Evolutionary conservation across 805 yeast species (phyloP).

Genomic region (Candida incommunis): DNA sequence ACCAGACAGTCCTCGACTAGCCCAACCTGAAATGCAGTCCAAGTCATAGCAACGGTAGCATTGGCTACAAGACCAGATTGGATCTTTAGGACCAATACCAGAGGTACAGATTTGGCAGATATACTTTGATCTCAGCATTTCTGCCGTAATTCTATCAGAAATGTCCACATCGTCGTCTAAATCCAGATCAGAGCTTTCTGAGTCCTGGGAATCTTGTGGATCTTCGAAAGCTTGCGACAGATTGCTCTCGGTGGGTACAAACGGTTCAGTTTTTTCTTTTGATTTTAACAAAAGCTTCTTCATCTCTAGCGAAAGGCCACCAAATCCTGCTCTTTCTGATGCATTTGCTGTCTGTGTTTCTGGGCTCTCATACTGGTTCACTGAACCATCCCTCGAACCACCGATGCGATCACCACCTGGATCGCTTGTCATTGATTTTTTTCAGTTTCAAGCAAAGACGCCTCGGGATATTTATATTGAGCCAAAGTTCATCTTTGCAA

Average conservation of each 20-base stretch:
- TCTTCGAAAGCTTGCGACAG: not conserved
- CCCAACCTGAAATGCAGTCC: slow-evolving; percentile 78
- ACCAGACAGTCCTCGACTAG: slow-evolving; percentile 45
- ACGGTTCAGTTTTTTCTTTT: not conserved
- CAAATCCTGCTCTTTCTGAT: not conserved
- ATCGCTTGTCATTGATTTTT: not conserved
- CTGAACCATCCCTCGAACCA: too few relatives aligned
- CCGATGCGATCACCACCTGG: too few relatives aligned
- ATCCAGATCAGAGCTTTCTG: not conserved
- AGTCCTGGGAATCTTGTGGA: not conserved
- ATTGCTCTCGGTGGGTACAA: not conserved
- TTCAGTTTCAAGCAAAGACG: not conserved
- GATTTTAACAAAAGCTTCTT: too few relatives aligned
- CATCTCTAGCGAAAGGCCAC: not conserved
- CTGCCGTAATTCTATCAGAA: slow-evolving; percentile 32
- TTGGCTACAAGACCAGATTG: slow-evolving; percentile 60
- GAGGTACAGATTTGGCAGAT: slow-evolving; percentile 77
- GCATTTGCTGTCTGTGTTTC: not conserved
- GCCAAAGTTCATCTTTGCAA: not conserved
- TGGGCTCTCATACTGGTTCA: not conserved
- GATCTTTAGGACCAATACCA: slow-evolving; percentile 50
- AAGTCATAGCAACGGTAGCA: slow-evolving; percentile 77
- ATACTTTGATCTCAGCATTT: slow-evolving; percentile 12
- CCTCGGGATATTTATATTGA: not conserved
- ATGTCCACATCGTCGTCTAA: not conserved